These are phyloP conservation scores for Ceratobasidium sp. DNA, from an alignment of 1,284 basidiomycete species.

Conservation along the genomic window DNA sequence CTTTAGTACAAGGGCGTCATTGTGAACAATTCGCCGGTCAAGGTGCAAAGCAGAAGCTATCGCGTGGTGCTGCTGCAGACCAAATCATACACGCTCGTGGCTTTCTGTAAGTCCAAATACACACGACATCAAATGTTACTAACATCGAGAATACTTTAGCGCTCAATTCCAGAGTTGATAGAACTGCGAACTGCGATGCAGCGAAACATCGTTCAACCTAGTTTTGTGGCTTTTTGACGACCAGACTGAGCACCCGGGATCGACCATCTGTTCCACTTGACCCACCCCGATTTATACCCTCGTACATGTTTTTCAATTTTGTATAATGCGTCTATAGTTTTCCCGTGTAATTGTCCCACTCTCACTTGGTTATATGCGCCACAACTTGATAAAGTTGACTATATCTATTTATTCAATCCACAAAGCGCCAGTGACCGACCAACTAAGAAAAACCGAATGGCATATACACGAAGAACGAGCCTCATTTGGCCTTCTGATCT, in stretches of 20 bases:
- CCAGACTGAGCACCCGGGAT: too few relatives aligned
- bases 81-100: neutral
- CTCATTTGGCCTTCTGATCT: slow-evolving; percentile 40
- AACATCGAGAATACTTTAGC: too few relatives aligned
- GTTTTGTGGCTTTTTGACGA: too few relatives aligned
- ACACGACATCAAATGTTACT: too few relatives aligned
- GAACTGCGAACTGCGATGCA: too few relatives aligned
- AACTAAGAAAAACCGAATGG: slow-evolving; percentile 5
- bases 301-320: too few relatives aligned
- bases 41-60: neutral
- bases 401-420: slow-evolving; percentile 36
- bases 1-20: slow-evolving; percentile 11
- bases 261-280: too few relatives aligned
- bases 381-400: neutral
- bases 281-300: too few relatives aligned
- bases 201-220: too few relatives aligned
- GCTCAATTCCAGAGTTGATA: neutral
- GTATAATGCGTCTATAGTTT: too few relatives aligned
- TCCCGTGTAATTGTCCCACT: too few relatives aligned
- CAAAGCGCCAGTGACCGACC: neutral
- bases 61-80: neutral
- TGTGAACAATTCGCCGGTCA: neutral
- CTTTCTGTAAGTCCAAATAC: slow-evolving; percentile 3
- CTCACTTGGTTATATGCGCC: slow-evolving; percentile 27
- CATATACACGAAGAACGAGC: neutral